phyloP scores from a whole-genome alignment of 352 stramenopile genomes.

The Globisporangium radiosum region DNA sequence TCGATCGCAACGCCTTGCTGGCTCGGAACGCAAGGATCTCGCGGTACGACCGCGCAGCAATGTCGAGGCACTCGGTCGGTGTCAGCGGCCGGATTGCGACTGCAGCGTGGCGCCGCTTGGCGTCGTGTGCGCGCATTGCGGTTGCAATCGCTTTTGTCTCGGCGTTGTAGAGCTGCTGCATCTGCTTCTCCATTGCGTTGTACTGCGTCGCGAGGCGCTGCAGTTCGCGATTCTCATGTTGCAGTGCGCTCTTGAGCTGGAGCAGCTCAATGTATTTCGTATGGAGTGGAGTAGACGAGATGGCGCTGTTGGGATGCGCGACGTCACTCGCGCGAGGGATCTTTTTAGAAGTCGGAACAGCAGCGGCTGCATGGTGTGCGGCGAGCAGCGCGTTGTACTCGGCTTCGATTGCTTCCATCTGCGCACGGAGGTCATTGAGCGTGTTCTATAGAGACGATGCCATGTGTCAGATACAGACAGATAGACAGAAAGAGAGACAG shows the following conservation, averaged over 20 bases:
- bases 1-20: slow-evolving; percentile 36
- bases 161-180: slow-evolving; percentile 24
- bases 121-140: slow-evolving; percentile 15
- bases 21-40: slow-evolving; percentile 49
- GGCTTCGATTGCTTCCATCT: slow-evolving; percentile 33
- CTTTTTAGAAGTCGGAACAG: slow-evolving; percentile 16
- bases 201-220: slow-evolving; percentile 34
- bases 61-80: slow-evolving; percentile 32
- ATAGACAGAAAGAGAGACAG: too few species aligned
- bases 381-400: slow-evolving; percentile 28
- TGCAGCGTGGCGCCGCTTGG: slow-evolving; percentile 14
- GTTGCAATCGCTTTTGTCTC: slow-evolving; percentile 33
- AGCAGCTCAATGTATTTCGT: slow-evolving; percentile 45
- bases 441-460: slow-evolving; percentile 29
- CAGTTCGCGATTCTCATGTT: slow-evolving; percentile 52
- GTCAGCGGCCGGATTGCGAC: slow-evolving; percentile 39
- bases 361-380: slow-evolving; percentile 21
- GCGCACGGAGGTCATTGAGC: slow-evolving; percentile 42
- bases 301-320: too few species aligned
- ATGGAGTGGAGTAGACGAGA: slow-evolving; percentile 14
- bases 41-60: slow-evolving; percentile 34
- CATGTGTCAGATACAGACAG: not conserved
- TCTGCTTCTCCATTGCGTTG: slow-evolving; percentile 40
- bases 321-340: too few species aligned
- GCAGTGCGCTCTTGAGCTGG: slow-evolving; percentile 36